Evolutionary conservation across 2,329 filamentous ascomycete genomes (phyloP), one percentile per base, ranked within the genome.

Genomic region (Fusarium secorum): DNA sequence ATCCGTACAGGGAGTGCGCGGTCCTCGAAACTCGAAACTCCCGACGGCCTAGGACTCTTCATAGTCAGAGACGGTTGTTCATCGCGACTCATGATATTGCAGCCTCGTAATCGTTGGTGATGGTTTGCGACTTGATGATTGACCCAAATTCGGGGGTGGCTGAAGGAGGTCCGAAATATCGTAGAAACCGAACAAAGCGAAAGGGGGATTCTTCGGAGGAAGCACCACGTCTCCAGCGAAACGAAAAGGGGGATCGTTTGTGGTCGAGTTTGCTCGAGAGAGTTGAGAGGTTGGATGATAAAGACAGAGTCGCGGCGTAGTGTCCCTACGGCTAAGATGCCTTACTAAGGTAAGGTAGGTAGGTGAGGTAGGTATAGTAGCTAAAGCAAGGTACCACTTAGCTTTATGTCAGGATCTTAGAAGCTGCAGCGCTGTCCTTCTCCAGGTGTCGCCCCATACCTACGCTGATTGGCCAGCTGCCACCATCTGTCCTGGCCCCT

Each of bases 1-100:
- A 88, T 88, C 70, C 86, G 81, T 68, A 81, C 84, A 32, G 78
- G 73, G 35, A 82, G 79, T 53, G 58, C 70, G 60, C 71, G 75
- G 42, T 65, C 66, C 59, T 73, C 72, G 42, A 69, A 65, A 35
- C 63, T 68, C 51, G 72, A 60, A 56, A 66, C 64, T 18, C 66
- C 73, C 28, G 70, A 70, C 36, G 71, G 49, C 33, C 70, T 67
- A 44, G 72, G 63, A 39, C 70, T 74, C 58, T 78, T 76, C 77
- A 77, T 78, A 45, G 63, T 66, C 59, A 71, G 55, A 38, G 71
- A 41, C 41, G 66, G 60, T 36, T 72, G 74, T 65, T 71, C 78
- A 80, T 80, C 74, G 75, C 72, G 73, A 70, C 66, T 78, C 79
- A 80, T 80, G 71, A 60, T 80, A 71, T 76, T 59, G 51, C 56